Conservation (phyloP, 1,284 basidiomycete genomes). For the Ganoderma meredithae region DNA sequence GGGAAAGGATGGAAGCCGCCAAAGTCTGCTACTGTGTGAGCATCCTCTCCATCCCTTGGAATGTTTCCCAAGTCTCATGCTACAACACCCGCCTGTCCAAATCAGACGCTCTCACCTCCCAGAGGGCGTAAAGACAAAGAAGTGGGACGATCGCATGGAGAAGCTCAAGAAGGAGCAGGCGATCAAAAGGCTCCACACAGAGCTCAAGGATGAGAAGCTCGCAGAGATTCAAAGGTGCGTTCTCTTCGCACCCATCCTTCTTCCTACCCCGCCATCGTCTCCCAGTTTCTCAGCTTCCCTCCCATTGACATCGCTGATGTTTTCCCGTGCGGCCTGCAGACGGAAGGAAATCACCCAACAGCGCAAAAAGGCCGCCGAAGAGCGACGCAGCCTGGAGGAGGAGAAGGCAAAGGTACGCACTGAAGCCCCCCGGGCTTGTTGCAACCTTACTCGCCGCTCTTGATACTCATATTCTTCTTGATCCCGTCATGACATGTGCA, state of each 20-base stretch:
- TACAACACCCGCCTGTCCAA: not conserved
- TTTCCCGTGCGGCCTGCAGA: slow-evolving; percentile 44
- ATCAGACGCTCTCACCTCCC: slow-evolving; percentile 74
- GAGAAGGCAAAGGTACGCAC: slow-evolving; percentile 69
- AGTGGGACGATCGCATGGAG: slow-evolving; percentile 73
- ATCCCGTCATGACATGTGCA: too few relatives aligned
- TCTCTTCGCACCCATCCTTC: slow-evolving; percentile 6
- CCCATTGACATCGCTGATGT: slow-evolving; percentile 6
- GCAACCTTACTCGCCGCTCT: slow-evolving; percentile 15
- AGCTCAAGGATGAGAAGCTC: slow-evolving; percentile 79
- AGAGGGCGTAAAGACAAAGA: slow-evolving; percentile 67
- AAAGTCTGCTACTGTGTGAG: slow-evolving; percentile 71
- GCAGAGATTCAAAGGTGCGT: slow-evolving; percentile 67
- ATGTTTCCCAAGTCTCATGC: slow-evolving; percentile 12
- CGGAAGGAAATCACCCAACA: slow-evolving; percentile 71
- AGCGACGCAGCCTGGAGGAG: slow-evolving; percentile 73
- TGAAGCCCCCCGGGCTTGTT: slow-evolving; percentile 12
- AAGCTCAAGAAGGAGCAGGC: slow-evolving; percentile 69
- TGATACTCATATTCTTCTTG: too few relatives aligned
- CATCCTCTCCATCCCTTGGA: slow-evolving; percentile 23
- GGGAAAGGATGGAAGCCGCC: slow-evolving; percentile 33
- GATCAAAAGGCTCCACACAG: slow-evolving; percentile 73
- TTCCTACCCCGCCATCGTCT: slow-evolving; percentile 10
- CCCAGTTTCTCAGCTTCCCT: not conserved
- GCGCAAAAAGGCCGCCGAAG: slow-evolving; percentile 74